Evolutionary conservation across 2,329 filamentous ascomycete genomes (phyloP).

Genomic region (Trichophyton simii): DNA sequence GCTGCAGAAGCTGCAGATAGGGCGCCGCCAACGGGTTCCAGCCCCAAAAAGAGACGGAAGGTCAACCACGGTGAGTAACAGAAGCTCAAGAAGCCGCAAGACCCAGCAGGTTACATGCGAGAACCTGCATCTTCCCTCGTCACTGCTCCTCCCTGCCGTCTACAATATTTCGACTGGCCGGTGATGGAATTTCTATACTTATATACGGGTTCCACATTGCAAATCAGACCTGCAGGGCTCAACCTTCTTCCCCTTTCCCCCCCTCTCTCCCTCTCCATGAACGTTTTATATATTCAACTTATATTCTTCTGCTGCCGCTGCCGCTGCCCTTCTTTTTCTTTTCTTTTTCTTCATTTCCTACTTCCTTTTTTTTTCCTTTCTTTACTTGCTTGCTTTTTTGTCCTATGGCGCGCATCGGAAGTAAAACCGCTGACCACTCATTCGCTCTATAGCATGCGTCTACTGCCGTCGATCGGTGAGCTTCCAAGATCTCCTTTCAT

Average conservation of each 20-base stretch:
- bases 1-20: conserved; percentile 22
- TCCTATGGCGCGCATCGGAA: conserved; percentile 1
- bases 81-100: background rate
- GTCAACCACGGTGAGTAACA: conserved; percentile 66
- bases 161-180: background rate
- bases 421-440: conserved; percentile 2
- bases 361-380: background rate
- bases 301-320: background rate
- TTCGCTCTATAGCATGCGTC: conserved; percentile 55
- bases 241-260: conserved; percentile 14
- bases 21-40: conserved; percentile 30
- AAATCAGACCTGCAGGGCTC: conserved; percentile 5
- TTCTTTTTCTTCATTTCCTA: background rate
- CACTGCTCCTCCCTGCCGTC: background rate
- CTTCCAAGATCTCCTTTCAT: conserved; percentile 19
- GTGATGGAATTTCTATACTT: background rate
- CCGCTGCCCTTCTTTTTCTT: background rate
- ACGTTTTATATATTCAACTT: background rate
- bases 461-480: conserved; percentile 86
- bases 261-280: conserved; percentile 6
- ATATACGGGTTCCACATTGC: conserved; percentile 9
- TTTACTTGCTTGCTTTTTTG: background rate
- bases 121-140: background rate
- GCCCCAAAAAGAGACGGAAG: conserved; percentile 74
- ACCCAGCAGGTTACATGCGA: background rate